These are phyloP conservation scores for Hericium alpestre DNA, from an alignment of 768 basidiomycete species.

Conservation along the genomic window DNA sequence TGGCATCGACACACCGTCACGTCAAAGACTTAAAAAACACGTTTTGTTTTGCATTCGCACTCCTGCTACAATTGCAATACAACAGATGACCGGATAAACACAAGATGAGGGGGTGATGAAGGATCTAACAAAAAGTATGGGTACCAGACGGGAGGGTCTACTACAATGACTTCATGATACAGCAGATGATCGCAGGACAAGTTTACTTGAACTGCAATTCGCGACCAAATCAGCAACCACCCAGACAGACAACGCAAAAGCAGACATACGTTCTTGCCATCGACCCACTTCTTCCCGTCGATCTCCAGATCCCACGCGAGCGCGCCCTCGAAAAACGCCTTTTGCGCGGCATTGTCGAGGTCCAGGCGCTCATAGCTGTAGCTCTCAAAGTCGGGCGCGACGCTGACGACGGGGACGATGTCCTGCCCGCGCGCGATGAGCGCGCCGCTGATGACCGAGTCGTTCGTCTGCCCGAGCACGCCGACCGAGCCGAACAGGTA, in stretches of 20 bases:
- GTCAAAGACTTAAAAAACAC: too few relatives aligned
- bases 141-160: not conserved
- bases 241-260: not conserved
- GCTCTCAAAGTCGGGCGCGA: constrained; percentile 87
- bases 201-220: constrained; percentile 22
- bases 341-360: constrained; percentile 60
- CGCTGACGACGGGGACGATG: constrained; percentile 54
- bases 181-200: not conserved
- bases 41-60: not conserved
- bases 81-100: constrained; percentile 1
- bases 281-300: constrained; percentile 82
- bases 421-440: constrained; percentile 80
- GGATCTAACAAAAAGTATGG: not conserved
- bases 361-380: constrained; percentile 76
- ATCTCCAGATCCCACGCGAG: constrained; percentile 90
- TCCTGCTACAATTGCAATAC: not conserved
- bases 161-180: not conserved
- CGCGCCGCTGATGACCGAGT: constrained; percentile 73
- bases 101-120: not conserved
- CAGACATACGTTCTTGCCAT: constrained; percentile 76
- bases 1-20: too few relatives aligned
- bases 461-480: constrained; percentile 73
- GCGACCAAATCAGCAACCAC: not conserved
- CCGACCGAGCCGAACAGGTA: constrained; percentile 91
- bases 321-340: constrained; percentile 85